Evolutionary conservation across 140 eudicot genomes (phyloP), one percentile per base, ranked within the genome.

Genomic region (Stevia rebaudiana): DNA sequence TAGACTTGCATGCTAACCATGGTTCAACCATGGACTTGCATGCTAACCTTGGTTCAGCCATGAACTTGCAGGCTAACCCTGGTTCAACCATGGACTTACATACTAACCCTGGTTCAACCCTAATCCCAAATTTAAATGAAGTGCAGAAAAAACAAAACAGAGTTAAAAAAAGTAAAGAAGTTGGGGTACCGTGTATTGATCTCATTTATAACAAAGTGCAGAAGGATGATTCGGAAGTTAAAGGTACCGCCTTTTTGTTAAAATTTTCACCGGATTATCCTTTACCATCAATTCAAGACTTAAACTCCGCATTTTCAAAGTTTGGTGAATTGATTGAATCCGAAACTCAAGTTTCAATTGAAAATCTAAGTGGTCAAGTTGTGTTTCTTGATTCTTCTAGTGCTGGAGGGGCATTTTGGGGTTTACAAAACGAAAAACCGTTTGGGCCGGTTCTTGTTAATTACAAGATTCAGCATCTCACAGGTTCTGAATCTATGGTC

Each of bases 241-340:
- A 22, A 4, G 94, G 95, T 54, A 75, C 81, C 2, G 80, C 77
- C 24, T 74, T 84, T 25, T 74, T 83, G 15, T 57, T 86, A 30
- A 81, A 76, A 54, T 86, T 86, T 63, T 68, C 81, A 22, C 47
- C 81, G 17, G 85, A 76, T 8, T 23, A 41, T 56, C 82, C 87
- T 35, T 39, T 81, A 55, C 95, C 95, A 19, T 49, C 87, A 1
- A 74, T 43, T 30, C 82, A 83, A 74, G 78, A 72, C 19, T 61
- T 86, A 43, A 39, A 57, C 16, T 57, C 83, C 0, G 61, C 61
- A 16, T 86, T 86, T 68, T 73, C 80, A 9, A 66, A 74, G 24
- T 83, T 65, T 52, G 95, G 95, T 52, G 15, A 61, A 67, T 56
- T 86, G 46, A 74, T 59, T 44, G 90, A 86, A 67, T 81, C 85